phyloP scores from a whole-genome alignment of 2,329 filamentous ascomycete genomes.

The Fusarium miscanthi region DNA sequence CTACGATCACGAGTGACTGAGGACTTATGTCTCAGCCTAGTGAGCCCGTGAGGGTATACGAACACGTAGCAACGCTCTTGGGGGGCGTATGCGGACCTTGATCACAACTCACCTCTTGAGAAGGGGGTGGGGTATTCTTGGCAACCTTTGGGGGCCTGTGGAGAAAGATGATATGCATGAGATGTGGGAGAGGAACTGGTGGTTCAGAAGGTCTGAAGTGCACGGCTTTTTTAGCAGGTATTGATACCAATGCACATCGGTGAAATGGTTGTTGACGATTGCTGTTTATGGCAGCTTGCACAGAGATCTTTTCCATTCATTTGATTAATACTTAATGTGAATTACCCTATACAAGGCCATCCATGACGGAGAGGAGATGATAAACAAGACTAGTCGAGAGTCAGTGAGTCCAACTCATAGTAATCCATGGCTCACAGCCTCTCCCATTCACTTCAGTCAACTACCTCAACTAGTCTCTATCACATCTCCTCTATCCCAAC shows the following conservation, averaged over 20 bases:
- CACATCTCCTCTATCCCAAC: rapidly evolving
- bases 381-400: no score
- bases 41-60: rapidly evolving
- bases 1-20: rapidly evolving
- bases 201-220: rapidly evolving
- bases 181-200: no score
- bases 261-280: background rate
- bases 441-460: rapidly evolving
- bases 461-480: background rate
- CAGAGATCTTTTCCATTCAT: background rate
- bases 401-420: rapidly evolving
- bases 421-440: rapidly evolving
- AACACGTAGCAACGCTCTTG: background rate
- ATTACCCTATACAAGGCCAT: rapidly evolving
- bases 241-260: background rate
- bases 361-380: rapidly evolving
- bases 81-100: background rate
- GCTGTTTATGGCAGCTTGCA: no score
- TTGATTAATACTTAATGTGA: rapidly evolving
- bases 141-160: background rate
- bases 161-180: rapidly evolving
- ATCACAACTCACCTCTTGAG: background rate
- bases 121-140: background rate
- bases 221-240: rapidly evolving
- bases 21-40: background rate